phyloP scores from a whole-genome alignment of 2,329 filamentous ascomycete genomes.

The Aspergillus brunneoviolaceus region DNA sequence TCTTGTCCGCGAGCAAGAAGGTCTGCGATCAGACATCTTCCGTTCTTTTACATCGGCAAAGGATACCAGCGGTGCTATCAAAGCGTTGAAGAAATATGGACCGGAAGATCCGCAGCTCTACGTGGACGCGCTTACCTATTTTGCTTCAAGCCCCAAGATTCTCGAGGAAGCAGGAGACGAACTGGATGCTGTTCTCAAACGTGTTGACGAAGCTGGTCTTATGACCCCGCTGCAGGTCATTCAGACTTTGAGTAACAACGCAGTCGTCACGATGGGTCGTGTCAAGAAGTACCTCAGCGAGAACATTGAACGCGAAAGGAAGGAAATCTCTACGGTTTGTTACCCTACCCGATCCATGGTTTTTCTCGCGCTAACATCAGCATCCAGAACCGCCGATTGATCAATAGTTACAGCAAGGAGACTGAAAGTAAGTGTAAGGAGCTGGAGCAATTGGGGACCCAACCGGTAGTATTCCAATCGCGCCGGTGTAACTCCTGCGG shows the following conservation, averaged over 20 bases:
- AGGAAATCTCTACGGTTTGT: constrained; percentile 69
- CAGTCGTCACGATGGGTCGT: constrained; percentile 95
- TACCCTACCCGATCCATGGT: not conserved
- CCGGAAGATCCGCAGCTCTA: constrained; percentile 89
- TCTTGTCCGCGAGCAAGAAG: constrained; percentile 89
- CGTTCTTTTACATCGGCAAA: constrained; percentile 90
- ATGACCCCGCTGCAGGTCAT: constrained; percentile 97
- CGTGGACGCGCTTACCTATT: constrained; percentile 86
- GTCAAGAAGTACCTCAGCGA: constrained; percentile 88
- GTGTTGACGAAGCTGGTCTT: constrained; percentile 84
- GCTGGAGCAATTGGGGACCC: constrained; percentile 71
- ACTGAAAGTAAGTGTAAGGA: constrained; percentile 78
- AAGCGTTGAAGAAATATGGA: constrained; percentile 86
- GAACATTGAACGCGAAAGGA: constrained; percentile 84
- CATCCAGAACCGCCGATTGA: constrained; percentile 70
- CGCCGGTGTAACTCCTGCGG: constrained; percentile 84
- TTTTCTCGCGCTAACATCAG: constrained; percentile 23
- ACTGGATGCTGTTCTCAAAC: constrained; percentile 73
- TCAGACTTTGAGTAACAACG: constrained; percentile 76
- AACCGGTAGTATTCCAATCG: constrained; percentile 86
- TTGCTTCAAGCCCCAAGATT: constrained; percentile 78
- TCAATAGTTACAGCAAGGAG: constrained; percentile 78
- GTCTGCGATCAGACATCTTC: constrained; percentile 91
- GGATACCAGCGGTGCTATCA: constrained; percentile 87
- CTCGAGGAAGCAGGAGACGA: constrained; percentile 87